Evolutionary conservation across 2,329 filamentous ascomycete species (phyloP).

Genomic region (Trematosphaeria pertusa): DNA sequence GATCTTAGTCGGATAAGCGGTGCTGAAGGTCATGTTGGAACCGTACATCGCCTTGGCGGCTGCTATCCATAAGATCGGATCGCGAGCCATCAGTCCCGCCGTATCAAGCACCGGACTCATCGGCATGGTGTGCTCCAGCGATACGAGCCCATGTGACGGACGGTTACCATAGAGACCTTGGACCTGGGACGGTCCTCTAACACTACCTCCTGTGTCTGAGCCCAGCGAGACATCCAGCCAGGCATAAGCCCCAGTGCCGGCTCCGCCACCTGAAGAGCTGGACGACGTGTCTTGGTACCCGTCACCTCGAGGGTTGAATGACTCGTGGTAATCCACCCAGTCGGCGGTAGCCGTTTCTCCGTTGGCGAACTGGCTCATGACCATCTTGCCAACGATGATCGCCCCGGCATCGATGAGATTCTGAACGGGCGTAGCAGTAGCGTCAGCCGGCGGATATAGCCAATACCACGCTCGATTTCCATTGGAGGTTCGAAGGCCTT

Average conservation of each 20-base stretch:
- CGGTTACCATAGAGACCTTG: slow-evolving; percentile 61
- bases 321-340: slow-evolving; percentile 55
- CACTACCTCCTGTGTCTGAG: slow-evolving; percentile 57
- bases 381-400: slow-evolving; percentile 56
- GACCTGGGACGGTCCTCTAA: slow-evolving; percentile 56
- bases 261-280: slow-evolving; percentile 54
- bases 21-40: slow-evolving; percentile 52
- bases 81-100: slow-evolving; percentile 54
- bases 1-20: slow-evolving; percentile 52
- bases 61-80: slow-evolving; percentile 52
- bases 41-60: slow-evolving; percentile 56
- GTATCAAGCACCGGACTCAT: slow-evolving; percentile 57
- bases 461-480: slow-evolving; percentile 66
- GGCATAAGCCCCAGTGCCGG: slow-evolving; percentile 50
- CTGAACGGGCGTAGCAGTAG: slow-evolving; percentile 60
- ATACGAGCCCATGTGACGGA: slow-evolving; percentile 56
- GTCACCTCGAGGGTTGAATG: slow-evolving; percentile 52
- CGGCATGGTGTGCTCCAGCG: slow-evolving; percentile 58
- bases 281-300: slow-evolving; percentile 52
- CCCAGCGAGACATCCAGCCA: slow-evolving; percentile 59
- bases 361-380: slow-evolving; percentile 55
- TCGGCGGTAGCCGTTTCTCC: slow-evolving; percentile 59
- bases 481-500: slow-evolving; percentile 62
- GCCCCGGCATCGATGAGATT: slow-evolving; percentile 67
- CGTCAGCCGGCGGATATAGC: slow-evolving; percentile 56